Evolutionary conservation across 768 basidiomycete genomes (phyloP).

Genomic region (Lentinula detonsa): DNA sequence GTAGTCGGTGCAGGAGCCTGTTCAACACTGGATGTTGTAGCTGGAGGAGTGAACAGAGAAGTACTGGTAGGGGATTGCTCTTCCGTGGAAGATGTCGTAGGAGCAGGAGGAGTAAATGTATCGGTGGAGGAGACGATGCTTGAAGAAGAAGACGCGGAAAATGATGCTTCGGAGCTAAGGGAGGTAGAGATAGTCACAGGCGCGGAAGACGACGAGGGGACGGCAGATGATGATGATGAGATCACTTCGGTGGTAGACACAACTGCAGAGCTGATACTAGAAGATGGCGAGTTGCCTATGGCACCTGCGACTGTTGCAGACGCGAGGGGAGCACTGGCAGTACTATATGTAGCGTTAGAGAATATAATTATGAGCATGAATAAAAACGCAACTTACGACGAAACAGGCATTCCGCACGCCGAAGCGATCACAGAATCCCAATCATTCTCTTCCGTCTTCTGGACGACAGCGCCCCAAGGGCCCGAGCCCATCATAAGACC

Average conservation of each 20-base stretch:
- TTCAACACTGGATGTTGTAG: constrained; percentile 10
- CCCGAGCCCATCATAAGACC: constrained; percentile 46
- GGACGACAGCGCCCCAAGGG: constrained; percentile 49
- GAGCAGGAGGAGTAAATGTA: neutral
- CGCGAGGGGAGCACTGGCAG: constrained; percentile 6
- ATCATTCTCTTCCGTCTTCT: constrained; percentile 24
- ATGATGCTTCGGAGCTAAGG: constrained; percentile 9
- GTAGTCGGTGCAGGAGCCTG: constrained; percentile 9
- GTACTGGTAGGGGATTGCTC: constrained; percentile 12
- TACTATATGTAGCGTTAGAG: neutral
- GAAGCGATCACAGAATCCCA: constrained; percentile 30
- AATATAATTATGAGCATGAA: neutral
- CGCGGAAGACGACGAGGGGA: constrained; percentile 12
- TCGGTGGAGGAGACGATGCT: neutral
- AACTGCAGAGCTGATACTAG: constrained; percentile 6
- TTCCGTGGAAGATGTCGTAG: neutral
- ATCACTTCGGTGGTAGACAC: constrained; percentile 6
- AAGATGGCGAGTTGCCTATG: constrained; percentile 4
- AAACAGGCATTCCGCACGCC: constrained; percentile 33
- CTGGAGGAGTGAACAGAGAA: constrained; percentile 9
- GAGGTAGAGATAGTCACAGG: constrained; percentile 16
- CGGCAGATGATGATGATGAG: neutral
- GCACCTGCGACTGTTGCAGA: constrained; percentile 1
- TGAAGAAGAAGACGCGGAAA: constrained; percentile 4
- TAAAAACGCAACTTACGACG: constrained; percentile 7